Evolutionary conservation across 371 early-diverging fungal species (phyloP), one percentile per base, ranked within the genome.

Genomic region (Rhizopus sp.): DNA sequence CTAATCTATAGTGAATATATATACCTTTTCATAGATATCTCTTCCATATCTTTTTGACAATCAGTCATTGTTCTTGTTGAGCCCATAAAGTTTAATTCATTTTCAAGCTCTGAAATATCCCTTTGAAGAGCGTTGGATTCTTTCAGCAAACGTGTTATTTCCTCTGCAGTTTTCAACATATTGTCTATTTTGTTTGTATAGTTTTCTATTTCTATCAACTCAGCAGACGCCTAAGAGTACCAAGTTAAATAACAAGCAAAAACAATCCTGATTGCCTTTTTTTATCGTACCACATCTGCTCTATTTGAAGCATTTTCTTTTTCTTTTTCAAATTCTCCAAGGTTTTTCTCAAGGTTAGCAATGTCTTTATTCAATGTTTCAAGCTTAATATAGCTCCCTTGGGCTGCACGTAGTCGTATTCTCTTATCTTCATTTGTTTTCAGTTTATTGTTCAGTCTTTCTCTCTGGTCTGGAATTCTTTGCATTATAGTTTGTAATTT

Each of bases 21-120:
- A 31, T 78, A 81, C 72, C 80, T 77, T 61, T 81, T 71, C 0
- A 68, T 63, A 51, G 82, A 72, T 4, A 84, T 53, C 5, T 59
- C 59, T 13, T 83, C 84, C 8, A 82, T 61, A 51, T 92, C 90
- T 13, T 65, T 66, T 60, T 89, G 90, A 34, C 86, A 80, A 33
- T 92, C 91, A 3, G 80, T 79, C 5, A 85, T 58, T 0, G 89
- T 91, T 52, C 85, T 83, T 8, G 76, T 75, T 0, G 88, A 84
- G 0, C 91, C 90, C 0, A 87, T 64, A 1, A 64, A 63, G 8
- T 67, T 57, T 37, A 93, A 74, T 42, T 91, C 88, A 0, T 66
- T 68, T 64, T 88, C 85, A 8, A 88, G 53, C 0, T 57, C 38
- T 17, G 45, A 45, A 29, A 91, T 77, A 12, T 84, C 85, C 2